Evolutionary conservation across 23 red algal genomes (phyloP).

Genomic region (Gracilaria domingensis): DNA sequence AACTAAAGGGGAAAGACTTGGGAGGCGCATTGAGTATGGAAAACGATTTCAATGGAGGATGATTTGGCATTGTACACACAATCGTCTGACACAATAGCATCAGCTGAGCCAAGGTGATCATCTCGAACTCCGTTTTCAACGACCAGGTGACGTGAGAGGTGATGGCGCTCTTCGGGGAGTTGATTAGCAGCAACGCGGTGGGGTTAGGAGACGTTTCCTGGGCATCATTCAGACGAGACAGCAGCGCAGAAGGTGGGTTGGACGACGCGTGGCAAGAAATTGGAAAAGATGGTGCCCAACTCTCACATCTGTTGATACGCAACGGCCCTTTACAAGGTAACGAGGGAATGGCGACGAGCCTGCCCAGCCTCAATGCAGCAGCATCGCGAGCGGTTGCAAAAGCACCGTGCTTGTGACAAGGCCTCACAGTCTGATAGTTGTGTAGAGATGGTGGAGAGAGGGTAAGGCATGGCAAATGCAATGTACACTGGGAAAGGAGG

Average conservation of each 20-base stretch:
- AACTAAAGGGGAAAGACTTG: not conserved
- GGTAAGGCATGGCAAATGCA: too few relatives aligned
- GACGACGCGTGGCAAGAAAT: slow-evolving; percentile 2
- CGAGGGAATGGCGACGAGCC: slow-evolving; percentile 16
- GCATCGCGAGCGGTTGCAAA: not conserved
- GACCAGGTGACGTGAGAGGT: too few relatives aligned
- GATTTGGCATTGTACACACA: too few relatives aligned
- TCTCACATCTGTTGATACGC: not conserved
- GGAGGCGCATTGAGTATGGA: not conserved
- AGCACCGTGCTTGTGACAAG: too few relatives aligned
- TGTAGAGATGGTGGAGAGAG: too few relatives aligned
- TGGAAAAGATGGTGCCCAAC: not conserved
- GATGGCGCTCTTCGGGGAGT: not conserved
- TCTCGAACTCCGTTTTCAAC: not conserved
- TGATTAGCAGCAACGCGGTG: not conserved
- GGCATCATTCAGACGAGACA: slow-evolving; percentile 34
- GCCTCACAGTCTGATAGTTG: too few relatives aligned
- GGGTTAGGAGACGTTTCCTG: not conserved
- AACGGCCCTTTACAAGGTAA: slow-evolving; percentile 13
- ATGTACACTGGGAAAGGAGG: too few relatives aligned
- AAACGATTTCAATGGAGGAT: not conserved
- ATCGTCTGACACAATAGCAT: not conserved
- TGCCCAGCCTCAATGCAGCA: not conserved
- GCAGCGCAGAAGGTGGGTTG: not conserved
- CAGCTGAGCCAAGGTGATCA: not conserved